Base-by-base conservation (phyloP, 1,284 basidiomycete genomes). In the Singerocomus inundabilis region DNA sequence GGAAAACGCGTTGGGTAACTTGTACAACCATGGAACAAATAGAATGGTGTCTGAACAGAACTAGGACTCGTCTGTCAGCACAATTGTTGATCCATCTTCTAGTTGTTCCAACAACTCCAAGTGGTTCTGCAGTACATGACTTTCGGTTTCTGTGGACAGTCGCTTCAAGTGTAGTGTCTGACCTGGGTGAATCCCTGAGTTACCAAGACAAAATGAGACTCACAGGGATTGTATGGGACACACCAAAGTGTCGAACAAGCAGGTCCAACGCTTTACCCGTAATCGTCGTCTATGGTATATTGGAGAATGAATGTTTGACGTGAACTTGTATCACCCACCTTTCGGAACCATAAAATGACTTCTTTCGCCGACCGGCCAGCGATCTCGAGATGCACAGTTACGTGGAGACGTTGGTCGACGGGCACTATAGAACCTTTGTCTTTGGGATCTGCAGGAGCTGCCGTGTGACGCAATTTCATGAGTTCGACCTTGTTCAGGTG, bases 391-490 rank as follows among this genome's bases (percentile, higher is more conserved):
- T 63, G 58, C 15, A 81, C 72, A 42, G 70, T 78, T 32, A 88
- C 59, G 60, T 87, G 77, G 37, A 87, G 54, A 25, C 85, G 78
- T 49, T 85, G 72, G 33, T 78, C 74, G 24, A 79, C 55, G 25
- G 79, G 70, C 5, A 81, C 67, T 18, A 69, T 64, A 15, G 71
- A 67, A 3, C 62, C 48, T 45, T 70, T 76, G 58, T 83, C 80
- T 58, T 74, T 81, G 11, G 76, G 72, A 57, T 90, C 82, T 4
- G 72, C 80, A 6, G 88, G 78, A 34, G 71, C 57, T 11, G 88
- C 88, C 43, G 72, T 75, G 61, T 86, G 86, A 44, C 83, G 80
- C 76, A 90, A 78, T 60, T 82, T 87, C 77, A 91, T 87, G 8
- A 82, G 59, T 58, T 83, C 77, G 11, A 89, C 66, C 58, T 81